Conservation (phyloP, 352 stramenopile species). For the Globisporangium apiculatum region DNA sequence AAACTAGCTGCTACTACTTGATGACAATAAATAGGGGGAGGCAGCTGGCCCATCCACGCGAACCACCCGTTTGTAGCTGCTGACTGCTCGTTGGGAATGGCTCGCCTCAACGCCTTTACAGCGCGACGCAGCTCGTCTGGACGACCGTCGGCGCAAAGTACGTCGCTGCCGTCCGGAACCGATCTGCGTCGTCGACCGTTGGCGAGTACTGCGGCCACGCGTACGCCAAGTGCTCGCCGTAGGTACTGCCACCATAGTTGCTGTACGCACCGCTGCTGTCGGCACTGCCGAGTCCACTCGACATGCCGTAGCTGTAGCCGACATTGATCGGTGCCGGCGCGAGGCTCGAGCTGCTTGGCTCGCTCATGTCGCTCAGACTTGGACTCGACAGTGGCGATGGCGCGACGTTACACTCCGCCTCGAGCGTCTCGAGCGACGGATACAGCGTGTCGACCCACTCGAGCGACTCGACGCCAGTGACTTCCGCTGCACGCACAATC, state of each 20-base stretch:
- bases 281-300: neutral
- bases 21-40: no score
- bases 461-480: slow-evolving; percentile 14
- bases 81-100: no score
- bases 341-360: neutral
- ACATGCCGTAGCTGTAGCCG: neutral
- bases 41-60: no score
- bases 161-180: slow-evolving; percentile 2
- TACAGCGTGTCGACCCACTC: slow-evolving; percentile 69
- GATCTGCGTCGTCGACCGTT: neutral
- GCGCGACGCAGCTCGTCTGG: slow-evolving; percentile 10
- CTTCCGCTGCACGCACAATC: neutral
- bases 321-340: neutral
- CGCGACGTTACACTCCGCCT: slow-evolving; percentile 12
- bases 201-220: slow-evolving; percentile 10
- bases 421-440: slow-evolving; percentile 33
- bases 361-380: neutral
- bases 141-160: slow-evolving; percentile 12
- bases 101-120: neutral
- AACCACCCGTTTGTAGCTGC: no score
- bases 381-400: neutral
- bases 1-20: no score
- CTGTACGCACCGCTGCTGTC: neutral
- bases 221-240: slow-evolving; percentile 5
- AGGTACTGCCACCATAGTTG: slow-evolving; percentile 1